Percentiles rank a stretch among this genome's conserved stretches.
phyloP scores from a whole-genome alignment of 2,329 filamentous ascomycete genomes.

The Ceratocystis lukuohia region DNA sequence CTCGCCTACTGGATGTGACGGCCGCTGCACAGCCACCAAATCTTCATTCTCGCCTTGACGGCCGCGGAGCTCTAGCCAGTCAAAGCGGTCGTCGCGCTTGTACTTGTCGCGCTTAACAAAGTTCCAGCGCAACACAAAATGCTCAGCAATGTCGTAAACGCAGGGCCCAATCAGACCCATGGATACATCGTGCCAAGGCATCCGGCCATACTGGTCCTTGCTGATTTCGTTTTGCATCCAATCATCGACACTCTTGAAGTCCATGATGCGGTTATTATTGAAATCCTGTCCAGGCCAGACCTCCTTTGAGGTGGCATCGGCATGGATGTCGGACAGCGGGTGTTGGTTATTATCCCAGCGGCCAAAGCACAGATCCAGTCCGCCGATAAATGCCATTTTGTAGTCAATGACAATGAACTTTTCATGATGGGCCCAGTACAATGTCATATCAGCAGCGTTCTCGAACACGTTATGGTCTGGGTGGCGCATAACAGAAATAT shows the following conservation, averaged over 20 bases:
- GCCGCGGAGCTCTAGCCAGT: conserved; percentile 72
- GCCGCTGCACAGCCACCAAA: conserved; percentile 74
- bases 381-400: conserved; percentile 79
- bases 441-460: conserved; percentile 88
- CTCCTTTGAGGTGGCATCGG: conserved; percentile 65
- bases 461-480: conserved; percentile 92
- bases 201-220: conserved; percentile 81
- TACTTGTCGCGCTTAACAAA: conserved; percentile 97
- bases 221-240: conserved; percentile 90
- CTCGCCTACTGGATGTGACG: conserved; percentile 76
- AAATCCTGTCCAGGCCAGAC: conserved; percentile 94
- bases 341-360: conserved; percentile 86
- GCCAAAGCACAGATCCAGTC: conserved; percentile 88
- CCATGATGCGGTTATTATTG: conserved; percentile 94
- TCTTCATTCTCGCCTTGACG: conserved; percentile 69
- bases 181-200: conserved; percentile 96
- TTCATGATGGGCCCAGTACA: conserved; percentile 97
- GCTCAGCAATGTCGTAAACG: conserved; percentile 88
- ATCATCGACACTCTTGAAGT: conserved; percentile 79
- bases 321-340: conserved; percentile 73
- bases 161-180: conserved; percentile 85
- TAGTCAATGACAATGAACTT: conserved; percentile 97
- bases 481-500: conserved; percentile 80
- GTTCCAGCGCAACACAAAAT: conserved; percentile 92
- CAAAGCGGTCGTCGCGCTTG: conserved; percentile 70